phyloP scores from a whole-genome alignment of 371 early-diverging fungal species.

The Dichotomocladium elegans region DNA sequence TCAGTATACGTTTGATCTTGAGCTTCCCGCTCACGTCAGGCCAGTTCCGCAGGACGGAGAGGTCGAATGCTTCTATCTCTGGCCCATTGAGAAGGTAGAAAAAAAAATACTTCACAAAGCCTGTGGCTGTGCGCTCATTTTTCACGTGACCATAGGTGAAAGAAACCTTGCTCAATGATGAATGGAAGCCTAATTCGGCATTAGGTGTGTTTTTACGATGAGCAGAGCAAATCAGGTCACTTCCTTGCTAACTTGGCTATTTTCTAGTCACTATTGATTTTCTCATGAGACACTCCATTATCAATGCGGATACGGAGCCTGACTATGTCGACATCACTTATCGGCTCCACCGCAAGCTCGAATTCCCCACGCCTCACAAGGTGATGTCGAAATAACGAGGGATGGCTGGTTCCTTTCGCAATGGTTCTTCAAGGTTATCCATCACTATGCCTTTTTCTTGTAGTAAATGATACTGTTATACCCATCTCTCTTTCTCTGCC shows the following conservation, averaged over 20 bases:
- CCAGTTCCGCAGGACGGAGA: slow-evolving; percentile 90
- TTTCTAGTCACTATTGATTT: slow-evolving; percentile 74
- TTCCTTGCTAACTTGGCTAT: neutral
- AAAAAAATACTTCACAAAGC: neutral
- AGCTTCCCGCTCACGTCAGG: slow-evolving; percentile 55
- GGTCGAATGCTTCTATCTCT: slow-evolving; percentile 76
- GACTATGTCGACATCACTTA: slow-evolving; percentile 69
- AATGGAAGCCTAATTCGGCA: slow-evolving; percentile 90
- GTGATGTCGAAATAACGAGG: neutral
- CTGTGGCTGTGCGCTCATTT: too few relatives aligned
- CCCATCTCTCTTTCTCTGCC: too few relatives aligned
- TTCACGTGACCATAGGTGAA: slow-evolving; percentile 30
- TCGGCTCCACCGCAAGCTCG: slow-evolving; percentile 61
- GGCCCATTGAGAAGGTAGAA: slow-evolving; percentile 70
- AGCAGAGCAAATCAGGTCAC: neutral
- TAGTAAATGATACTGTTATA: too few relatives aligned
- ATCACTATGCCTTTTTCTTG: too few relatives aligned
- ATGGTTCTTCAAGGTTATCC: too few relatives aligned
- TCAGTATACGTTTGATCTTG: slow-evolving; percentile 81
- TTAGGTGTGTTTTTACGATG: neutral
- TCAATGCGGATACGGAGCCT: slow-evolving; percentile 80
- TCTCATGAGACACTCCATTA: slow-evolving; percentile 69
- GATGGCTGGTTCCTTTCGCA: too few relatives aligned
- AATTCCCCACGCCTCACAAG: slow-evolving; percentile 61
- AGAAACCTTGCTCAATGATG: slow-evolving; percentile 50